Evolutionary conservation across 164 flowering plant genomes (phyloP).

Genomic region (Chimonanthus salicifolius): DNA sequence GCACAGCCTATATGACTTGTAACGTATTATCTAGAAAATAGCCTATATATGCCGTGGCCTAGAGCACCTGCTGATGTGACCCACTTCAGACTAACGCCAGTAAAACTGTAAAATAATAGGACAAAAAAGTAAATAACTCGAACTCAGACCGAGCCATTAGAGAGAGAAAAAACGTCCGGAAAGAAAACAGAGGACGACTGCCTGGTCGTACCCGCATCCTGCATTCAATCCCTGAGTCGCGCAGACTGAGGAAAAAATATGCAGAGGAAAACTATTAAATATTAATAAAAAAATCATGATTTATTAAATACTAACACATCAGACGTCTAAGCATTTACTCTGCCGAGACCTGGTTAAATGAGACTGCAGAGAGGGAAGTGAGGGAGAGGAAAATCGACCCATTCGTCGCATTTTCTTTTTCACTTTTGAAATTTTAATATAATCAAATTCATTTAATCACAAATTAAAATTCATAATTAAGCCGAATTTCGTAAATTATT

Average conservation of each 20-base stretch:
- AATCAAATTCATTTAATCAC: no score
- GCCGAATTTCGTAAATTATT: no score
- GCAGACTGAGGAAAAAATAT: not conserved
- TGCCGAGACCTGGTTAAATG: not conserved
- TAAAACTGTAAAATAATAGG: conserved; percentile 25
- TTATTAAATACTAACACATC: conserved; percentile 7
- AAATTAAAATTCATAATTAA: no score
- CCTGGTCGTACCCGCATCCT: conserved; percentile 1
- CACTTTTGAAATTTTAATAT: not conserved
- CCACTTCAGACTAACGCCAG: conserved; percentile 55
- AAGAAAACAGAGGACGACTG: not conserved
- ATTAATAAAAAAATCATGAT: conserved; percentile 11
- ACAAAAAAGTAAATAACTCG: conserved; percentile 2
- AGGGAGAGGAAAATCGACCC: conserved; percentile 8
- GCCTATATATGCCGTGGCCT: conserved; percentile 1
- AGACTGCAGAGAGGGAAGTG: conserved; percentile 2
- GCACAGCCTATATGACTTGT: conserved; percentile 9
- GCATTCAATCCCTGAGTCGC: not conserved
- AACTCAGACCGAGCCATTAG: not conserved
- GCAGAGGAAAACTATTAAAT: not conserved
- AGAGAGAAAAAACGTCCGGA: not conserved
- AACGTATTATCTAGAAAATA: not conserved
- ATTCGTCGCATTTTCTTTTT: not conserved
- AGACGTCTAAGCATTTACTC: conserved; percentile 15
- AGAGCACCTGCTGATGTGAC: conserved; percentile 64